These are phyloP conservation scores for Panicum miliaceum DNA, from an alignment of 176 grass and related monocot genomes.

Conservation along the genomic window DNA sequence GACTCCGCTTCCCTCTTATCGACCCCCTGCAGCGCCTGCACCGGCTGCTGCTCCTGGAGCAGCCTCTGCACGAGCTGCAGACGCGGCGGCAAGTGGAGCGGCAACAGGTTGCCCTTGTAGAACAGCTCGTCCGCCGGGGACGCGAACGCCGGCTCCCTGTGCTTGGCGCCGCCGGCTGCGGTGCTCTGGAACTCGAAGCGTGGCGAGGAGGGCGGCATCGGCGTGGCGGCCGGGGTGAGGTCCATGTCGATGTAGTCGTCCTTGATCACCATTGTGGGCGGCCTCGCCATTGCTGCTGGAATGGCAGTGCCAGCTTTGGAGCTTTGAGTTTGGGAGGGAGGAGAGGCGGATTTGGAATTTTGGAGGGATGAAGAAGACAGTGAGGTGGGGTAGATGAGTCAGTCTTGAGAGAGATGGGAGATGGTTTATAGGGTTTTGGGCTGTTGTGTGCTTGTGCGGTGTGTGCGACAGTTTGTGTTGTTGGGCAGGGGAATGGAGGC, in stretches of 20 bases:
- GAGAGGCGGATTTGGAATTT: slow-evolving; percentile 1
- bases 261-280: slow-evolving; percentile 57
- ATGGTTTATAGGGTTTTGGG: slow-evolving; percentile 49
- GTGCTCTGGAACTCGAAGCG: slow-evolving; percentile 75
- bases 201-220: slow-evolving; percentile 35
- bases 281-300: slow-evolving; percentile 48
- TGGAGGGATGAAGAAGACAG: not conserved
- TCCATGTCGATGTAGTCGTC: slow-evolving; percentile 97
- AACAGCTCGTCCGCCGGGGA: slow-evolving; percentile 94
- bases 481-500: not conserved
- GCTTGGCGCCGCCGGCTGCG: not conserved
- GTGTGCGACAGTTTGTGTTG: not conserved
- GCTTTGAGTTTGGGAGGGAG: not conserved
- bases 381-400: not conserved
- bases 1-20: slow-evolving; percentile 15
- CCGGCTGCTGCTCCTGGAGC: slow-evolving; percentile 46
- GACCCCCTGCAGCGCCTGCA: not conserved
- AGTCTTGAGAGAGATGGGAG: not conserved
- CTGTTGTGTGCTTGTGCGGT: not conserved
- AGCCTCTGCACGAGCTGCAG: slow-evolving; percentile 83
- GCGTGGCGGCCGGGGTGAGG: slow-evolving; percentile 46
- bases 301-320: slow-evolving; percentile 10
- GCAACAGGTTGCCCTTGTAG: slow-evolving; percentile 92
- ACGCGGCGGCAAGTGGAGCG: slow-evolving; percentile 74
- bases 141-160: slow-evolving; percentile 36